Base-by-base conservation (phyloP, 1,284 basidiomycete genomes). In the Leccinum angustisporum region DNA sequence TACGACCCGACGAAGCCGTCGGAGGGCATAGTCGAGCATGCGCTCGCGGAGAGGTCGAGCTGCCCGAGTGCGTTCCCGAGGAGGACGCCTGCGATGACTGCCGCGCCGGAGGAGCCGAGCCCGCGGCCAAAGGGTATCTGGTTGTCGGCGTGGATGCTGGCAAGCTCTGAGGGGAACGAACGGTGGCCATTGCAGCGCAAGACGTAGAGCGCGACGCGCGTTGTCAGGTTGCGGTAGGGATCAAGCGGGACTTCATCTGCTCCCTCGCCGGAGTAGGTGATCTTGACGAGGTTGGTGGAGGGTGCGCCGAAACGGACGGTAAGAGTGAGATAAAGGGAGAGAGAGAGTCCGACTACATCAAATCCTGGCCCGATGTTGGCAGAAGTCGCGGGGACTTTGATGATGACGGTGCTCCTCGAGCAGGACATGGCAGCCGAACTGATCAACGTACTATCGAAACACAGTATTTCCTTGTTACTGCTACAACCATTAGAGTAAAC, bases 291-390 rank as follows among this genome's bases (percentile, higher is more conserved):
- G 14, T 75, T 61, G 4, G 58, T 61, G 79, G 79, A 61, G 75
- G 70, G 27, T 67, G 62, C 55, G 62, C 70, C 62, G 61, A 83
- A 69, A 55, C 83, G 83, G 65, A 97, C 90, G 38, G 83, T 80
- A 66, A 99, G 84, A 13, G 87, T 90, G 66, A 98, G 85, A 70
- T 91, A 85, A 36, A 98, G 86, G 2, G 94, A 95, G 31, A 99
- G 88, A 1, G 97, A 97, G 64, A 99, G 90, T 21, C 97, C 97
- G 66, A 98, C 94, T 63, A 99, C 97, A 76, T 99, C 97, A 77
- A 99, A 99, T 13, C 97, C 97, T 30, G 97, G 97, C 3, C 97
- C 97, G 72, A 99, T 96, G 81, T 99, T 99, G 67, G 97, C 97
- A 61, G 96, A 97, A 1, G 97, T 98, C 25, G 95, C 95, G 9